Base-by-base conservation (phyloP, 202 grass and related monocot species). In the Saccharum hybrid region DNA sequence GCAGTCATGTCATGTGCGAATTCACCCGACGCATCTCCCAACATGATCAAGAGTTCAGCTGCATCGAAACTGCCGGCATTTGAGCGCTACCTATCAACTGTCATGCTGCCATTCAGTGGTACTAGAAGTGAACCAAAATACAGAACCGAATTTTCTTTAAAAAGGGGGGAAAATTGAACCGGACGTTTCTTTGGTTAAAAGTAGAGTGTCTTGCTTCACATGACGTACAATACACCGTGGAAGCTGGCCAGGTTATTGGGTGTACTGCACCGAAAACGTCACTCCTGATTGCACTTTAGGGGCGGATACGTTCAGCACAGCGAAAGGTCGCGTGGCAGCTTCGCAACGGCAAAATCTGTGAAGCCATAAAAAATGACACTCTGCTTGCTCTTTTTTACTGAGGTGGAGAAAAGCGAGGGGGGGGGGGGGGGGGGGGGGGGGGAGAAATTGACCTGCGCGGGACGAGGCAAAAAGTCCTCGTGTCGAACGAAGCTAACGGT, bases 391-490 rank as follows among this genome's bases (percentile, higher is more conserved):
- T 59, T 59, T 63, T 62, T 46, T 73, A 28, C 11, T 51, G 42
- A 71, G 66, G 22, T 43, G 9, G 66, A 39, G 19, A 14, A 72
- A 72, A 79, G 33, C 59, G 38, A 60, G n/a, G n/a, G n/a, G n/a
- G n/a, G n/a, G n/a, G n/a, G n/a, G n/a, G n/a, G n/a, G n/a, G n/a
- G n/a, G n/a, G n/a, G n/a, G n/a, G n/a, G 2, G 56, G 8, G 23
- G 2, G 52, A 15, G 38, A 48, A 72, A 71, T 31, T 56, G 68
- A 66, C 33, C 0, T 6, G 15, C 8, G 2, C 3, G 52, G 8
- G 62, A 81, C 79, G 77, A 68, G 84, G 84, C 49, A 49, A 81
- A 86, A 81, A 2, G 78, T 60, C 71, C 63, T 76, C 67, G 70
- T 43, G 10, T 7, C 13, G 13, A 69, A 81, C 78, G 77, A 74